Conservation (phyloP, 306 rosid species). For the Canavalia ensiformis region DNA sequence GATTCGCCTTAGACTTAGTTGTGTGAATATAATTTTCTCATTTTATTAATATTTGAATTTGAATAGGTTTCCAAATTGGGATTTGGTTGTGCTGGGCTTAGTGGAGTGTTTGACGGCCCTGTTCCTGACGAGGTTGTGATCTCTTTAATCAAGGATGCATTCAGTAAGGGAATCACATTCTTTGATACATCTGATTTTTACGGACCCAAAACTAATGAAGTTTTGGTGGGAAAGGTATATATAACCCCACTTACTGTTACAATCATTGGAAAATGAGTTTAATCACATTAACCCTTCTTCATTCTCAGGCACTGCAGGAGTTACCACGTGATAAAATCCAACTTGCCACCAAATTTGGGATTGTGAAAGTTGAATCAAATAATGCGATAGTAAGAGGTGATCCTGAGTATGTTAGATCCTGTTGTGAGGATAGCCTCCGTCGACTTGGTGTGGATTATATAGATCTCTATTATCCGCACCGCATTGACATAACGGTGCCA, state of each 20-base stretch:
- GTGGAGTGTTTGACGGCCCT: constrained; percentile 61
- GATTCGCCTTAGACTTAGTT: too few species aligned
- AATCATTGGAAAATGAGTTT: not conserved
- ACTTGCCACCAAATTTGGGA: constrained; percentile 76
- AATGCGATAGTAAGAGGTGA: constrained; percentile 57
- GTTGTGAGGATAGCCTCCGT: constrained; percentile 71
- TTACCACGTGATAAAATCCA: constrained; percentile 70
- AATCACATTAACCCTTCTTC: not conserved
- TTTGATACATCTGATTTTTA: constrained; percentile 39
- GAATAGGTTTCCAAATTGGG: constrained; percentile 71
- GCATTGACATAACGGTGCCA: constrained; percentile 63
- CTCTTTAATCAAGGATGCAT: constrained; percentile 63
- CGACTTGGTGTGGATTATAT: constrained; percentile 68
- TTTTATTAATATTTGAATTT: not conserved
- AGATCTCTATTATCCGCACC: constrained; percentile 76
- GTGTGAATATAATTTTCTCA: not conserved
- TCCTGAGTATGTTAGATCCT: constrained; percentile 68
- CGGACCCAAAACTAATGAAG: not conserved
- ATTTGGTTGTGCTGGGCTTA: constrained; percentile 70
- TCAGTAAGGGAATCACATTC: constrained; percentile 67
- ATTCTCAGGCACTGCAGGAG: constrained; percentile 65
- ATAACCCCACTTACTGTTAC: not conserved
- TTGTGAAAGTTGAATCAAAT: constrained; percentile 39
- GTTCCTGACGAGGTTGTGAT: constrained; percentile 61
- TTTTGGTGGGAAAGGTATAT: constrained; percentile 70